Conservation (phyloP, 1,284 basidiomycete species). For the Naganishia albida region DNA sequence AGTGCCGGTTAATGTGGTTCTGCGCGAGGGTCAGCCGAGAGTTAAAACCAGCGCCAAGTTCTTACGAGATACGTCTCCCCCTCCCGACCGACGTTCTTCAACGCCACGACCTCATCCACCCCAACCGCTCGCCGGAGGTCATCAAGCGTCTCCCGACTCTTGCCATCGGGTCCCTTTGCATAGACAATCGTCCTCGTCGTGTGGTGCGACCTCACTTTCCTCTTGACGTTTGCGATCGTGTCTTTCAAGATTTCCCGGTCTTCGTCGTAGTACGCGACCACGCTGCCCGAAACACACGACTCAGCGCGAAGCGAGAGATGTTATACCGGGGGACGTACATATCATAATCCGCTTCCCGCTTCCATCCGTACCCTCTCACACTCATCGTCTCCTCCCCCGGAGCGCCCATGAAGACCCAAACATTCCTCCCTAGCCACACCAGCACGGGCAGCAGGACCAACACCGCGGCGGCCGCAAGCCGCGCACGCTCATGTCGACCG, state of each 20-base stretch:
- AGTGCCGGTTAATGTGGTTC: slow-evolving; percentile 44
- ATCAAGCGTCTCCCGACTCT: slow-evolving; percentile 31
- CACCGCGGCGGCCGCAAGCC: neutral
- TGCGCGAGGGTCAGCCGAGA: slow-evolving; percentile 1
- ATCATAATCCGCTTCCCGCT: slow-evolving; percentile 29
- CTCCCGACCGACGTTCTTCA: slow-evolving; percentile 47
- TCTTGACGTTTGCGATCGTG: slow-evolving; percentile 36
- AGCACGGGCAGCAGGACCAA: slow-evolving; percentile 9
- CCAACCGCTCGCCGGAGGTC: slow-evolving; percentile 34
- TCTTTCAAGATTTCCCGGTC: slow-evolving; percentile 36
- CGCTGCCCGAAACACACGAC: slow-evolving; percentile 32
- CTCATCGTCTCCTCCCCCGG: slow-evolving; percentile 5
- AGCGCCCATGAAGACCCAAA: neutral
- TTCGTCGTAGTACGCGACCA: slow-evolving; percentile 44
- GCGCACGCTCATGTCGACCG: neutral
- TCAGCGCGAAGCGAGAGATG: slow-evolving; percentile 2
- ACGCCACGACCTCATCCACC: slow-evolving; percentile 43
- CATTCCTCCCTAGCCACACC: slow-evolving; percentile 12
- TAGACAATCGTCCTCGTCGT: slow-evolving; percentile 43
- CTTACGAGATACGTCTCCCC: slow-evolving; percentile 48
- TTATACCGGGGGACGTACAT: slow-evolving; percentile 20
- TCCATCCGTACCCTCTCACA: slow-evolving; percentile 19
- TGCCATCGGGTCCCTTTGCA: slow-evolving; percentile 36
- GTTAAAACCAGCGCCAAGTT: neutral
- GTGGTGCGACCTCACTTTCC: slow-evolving; percentile 2